Percentiles rank a stretch among this genome's conserved stretches.
phyloP scores from a whole-genome alignment of 2,329 filamentous ascomycete genomes.

The Aphanocladium album region DNA sequence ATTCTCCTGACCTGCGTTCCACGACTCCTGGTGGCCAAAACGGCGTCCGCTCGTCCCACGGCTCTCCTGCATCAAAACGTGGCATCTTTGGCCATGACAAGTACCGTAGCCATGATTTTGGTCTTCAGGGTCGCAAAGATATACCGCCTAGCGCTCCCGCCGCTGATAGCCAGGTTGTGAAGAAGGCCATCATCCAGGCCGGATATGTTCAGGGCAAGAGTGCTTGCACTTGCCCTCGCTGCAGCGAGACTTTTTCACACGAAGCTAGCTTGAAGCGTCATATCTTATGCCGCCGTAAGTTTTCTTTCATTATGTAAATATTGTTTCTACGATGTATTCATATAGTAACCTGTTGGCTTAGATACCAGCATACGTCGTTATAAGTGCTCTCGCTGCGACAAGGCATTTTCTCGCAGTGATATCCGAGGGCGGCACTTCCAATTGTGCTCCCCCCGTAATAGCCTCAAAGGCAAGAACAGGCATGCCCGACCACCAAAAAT shows the following conservation, averaged over 20 bases:
- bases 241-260: slow-evolving; percentile 96
- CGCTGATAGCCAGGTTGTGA: slow-evolving; percentile 61
- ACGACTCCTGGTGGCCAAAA: slow-evolving; percentile 63
- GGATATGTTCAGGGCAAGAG: slow-evolving; percentile 97
- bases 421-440: slow-evolving; percentile 98
- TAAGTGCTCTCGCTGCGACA: slow-evolving; percentile 95
- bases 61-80: slow-evolving; percentile 51
- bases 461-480: no score
- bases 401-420: slow-evolving; percentile 96
- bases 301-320: slow-evolving; percentile 18
- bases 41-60: slow-evolving; percentile 56
- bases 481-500: no score
- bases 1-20: slow-evolving; percentile 59
- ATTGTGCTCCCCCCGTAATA: slow-evolving; percentile 95
- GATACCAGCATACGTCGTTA: slow-evolving; percentile 97
- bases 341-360: slow-evolving; percentile 30
- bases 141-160: slow-evolving; percentile 84
- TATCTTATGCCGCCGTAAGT: slow-evolving; percentile 90
- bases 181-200: slow-evolving; percentile 81
- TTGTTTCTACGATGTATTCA: slow-evolving; percentile 6
- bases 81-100: slow-evolving; percentile 53
- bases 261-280: slow-evolving; percentile 97
- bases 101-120: slow-evolving; percentile 87
- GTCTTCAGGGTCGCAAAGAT: slow-evolving; percentile 84
- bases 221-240: slow-evolving; percentile 97